A percentile compares a stretch with the other conserved stretches of the same genome.
Conservation (phyloP, 352 stramenopile genomes). For the Phytophthora tentaculata region DNA sequence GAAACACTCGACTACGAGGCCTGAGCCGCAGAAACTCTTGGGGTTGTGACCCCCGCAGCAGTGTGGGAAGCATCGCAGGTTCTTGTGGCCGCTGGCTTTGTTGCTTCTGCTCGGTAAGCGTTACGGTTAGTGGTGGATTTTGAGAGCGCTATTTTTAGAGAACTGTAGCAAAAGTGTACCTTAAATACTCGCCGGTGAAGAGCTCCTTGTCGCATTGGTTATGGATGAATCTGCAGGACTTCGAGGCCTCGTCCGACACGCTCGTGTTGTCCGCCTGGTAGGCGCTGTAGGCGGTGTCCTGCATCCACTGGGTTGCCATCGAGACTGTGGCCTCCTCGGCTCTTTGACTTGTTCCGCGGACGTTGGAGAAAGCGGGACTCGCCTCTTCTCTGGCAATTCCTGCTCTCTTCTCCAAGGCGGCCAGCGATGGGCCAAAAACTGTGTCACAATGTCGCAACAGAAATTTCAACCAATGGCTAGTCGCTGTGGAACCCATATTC, state of each 20-base stretch:
- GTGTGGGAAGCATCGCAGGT: slow-evolving; percentile 84
- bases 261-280: slow-evolving; percentile 13
- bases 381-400: slow-evolving; percentile 27
- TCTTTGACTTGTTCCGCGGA: slow-evolving; percentile 5
- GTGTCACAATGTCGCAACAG: slow-evolving; percentile 12
- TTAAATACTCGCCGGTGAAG: slow-evolving; percentile 77
- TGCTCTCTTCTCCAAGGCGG: slow-evolving; percentile 31
- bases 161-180: slow-evolving; percentile 30
- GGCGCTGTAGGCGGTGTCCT: slow-evolving; percentile 16
- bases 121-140: not conserved
- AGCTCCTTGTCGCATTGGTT: slow-evolving; percentile 79
- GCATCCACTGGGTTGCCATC: slow-evolving; percentile 38
- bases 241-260: slow-evolving; percentile 14
- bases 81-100: slow-evolving; percentile 88
- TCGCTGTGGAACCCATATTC: not conserved
- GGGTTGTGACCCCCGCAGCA: slow-evolving; percentile 85
- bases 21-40: slow-evolving; percentile 86
- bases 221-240: slow-evolving; percentile 57
- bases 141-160: not conserved
- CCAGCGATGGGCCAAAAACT: slow-evolving; percentile 25
- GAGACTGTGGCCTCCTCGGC: slow-evolving; percentile 3
- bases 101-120: slow-evolving; percentile 60
- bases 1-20: slow-evolving; percentile 76
- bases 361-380: slow-evolving; percentile 23
- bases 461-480: slow-evolving; percentile 15